A percentile compares a stretch with the other conserved stretches of the same genome.
Evolutionary conservation across 306 rosid genomes (phyloP).

Genomic region (Senna tora): DNA sequence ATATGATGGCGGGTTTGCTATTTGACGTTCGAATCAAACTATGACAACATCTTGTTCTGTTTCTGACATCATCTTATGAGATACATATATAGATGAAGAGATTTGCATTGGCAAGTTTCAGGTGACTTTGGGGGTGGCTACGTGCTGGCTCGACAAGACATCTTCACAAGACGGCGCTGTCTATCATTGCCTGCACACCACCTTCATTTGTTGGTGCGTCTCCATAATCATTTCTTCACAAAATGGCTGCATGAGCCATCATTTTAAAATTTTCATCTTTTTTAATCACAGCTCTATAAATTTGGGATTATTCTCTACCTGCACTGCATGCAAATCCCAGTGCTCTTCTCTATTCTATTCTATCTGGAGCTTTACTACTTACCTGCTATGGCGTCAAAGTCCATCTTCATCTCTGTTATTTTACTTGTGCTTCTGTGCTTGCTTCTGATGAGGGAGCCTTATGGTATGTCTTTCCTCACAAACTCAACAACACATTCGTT

Average conservation of each 20-base stretch:
- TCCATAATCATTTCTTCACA: conserved; percentile 48
- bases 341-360: not conserved
- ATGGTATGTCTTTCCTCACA: conserved; percentile 39
- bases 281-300: conserved; percentile 51
- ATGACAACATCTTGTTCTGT: not conserved
- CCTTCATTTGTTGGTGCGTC: not conserved
- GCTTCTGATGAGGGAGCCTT: conserved; percentile 40
- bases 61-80: conserved; percentile 19
- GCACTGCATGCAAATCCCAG: conserved; percentile 18
- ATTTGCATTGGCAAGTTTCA: conserved; percentile 36
- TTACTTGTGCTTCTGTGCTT: conserved; percentile 49
- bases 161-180: conserved; percentile 62
- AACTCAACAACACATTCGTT: not conserved
- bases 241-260: conserved; percentile 71
- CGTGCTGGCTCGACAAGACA: conserved; percentile 34
- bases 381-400: conserved; percentile 54
- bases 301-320: conserved; percentile 6
- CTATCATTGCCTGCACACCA: conserved; percentile 1
- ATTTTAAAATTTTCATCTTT: conserved; percentile 38
- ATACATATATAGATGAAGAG: not conserved
- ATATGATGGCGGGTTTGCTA: conserved; percentile 23
- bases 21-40: conserved; percentile 28
- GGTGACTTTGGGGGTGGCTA: conserved; percentile 44
- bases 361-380: not conserved
- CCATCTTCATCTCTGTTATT: conserved; percentile 26